Conservation (phyloP, 805 yeast species). For the Clavispora carvajalis region DNA sequence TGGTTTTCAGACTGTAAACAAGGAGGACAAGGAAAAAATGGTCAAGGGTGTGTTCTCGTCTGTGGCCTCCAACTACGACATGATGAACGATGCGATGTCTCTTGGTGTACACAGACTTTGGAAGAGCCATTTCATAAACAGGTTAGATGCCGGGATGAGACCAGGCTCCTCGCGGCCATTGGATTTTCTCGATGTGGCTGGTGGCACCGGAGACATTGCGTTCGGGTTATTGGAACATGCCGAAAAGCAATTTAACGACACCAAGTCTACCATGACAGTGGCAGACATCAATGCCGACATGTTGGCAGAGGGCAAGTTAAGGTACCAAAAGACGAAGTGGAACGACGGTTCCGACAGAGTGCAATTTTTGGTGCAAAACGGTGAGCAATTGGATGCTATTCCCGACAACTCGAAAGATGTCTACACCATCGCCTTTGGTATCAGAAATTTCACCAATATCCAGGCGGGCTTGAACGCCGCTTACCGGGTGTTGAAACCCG, state of each 20-base stretch:
- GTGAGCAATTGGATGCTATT: slow-evolving; percentile 80
- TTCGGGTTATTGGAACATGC: slow-evolving; percentile 94
- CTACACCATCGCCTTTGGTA: slow-evolving; percentile 95
- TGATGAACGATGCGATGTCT: slow-evolving; percentile 98
- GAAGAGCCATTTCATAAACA: slow-evolving; percentile 85
- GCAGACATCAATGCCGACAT: slow-evolving; percentile 95
- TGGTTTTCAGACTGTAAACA: slow-evolving; percentile 80
- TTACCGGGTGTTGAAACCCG: slow-evolving; percentile 90
- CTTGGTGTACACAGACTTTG: slow-evolving; percentile 91
- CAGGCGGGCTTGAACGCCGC: slow-evolving; percentile 95
- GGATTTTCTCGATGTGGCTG: slow-evolving; percentile 92
- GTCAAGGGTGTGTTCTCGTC: slow-evolving; percentile 89
- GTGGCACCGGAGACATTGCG: slow-evolving; percentile 98
- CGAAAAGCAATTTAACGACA: slow-evolving; percentile 68
- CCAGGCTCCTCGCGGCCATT: slow-evolving; percentile 76
- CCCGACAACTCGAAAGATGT: slow-evolving; percentile 87
- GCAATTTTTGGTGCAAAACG: slow-evolving; percentile 82
- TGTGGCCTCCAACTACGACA: slow-evolving; percentile 90
- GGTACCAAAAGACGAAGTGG: slow-evolving; percentile 58
- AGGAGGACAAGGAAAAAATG: slow-evolving; percentile 72
- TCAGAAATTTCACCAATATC: slow-evolving; percentile 91
- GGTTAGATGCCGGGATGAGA: slow-evolving; percentile 89
- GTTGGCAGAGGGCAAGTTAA: slow-evolving; percentile 85
- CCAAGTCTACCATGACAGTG: slow-evolving; percentile 73
- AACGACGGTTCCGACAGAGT: slow-evolving; percentile 61